Percentiles rank a stretch among this genome's conserved stretches.
phyloP scores from a whole-genome alignment of 768 basidiomycete species.

The Mycena rosella region DNA sequence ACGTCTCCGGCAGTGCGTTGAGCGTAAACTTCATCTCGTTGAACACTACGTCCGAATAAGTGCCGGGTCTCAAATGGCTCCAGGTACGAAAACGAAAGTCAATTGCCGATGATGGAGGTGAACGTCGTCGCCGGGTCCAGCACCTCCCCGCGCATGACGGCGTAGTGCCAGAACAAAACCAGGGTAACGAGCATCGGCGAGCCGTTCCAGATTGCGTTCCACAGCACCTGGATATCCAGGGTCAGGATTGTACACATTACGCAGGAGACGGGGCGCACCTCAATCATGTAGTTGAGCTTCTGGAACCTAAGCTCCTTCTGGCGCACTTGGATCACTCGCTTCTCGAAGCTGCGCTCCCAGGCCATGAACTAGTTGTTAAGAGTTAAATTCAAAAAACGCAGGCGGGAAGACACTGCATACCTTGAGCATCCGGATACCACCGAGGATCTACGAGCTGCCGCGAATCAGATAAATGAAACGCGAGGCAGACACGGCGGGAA shows the following conservation, averaged over 20 bases:
- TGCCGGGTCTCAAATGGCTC: too few relatives aligned
- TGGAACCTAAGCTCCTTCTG: slow-evolving; percentile 88
- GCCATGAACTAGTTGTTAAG: slow-evolving; percentile 87
- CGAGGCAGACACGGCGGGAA: not conserved
- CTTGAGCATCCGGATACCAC: slow-evolving; percentile 93
- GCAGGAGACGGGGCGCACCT: slow-evolving; percentile 56
- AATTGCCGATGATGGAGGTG: slow-evolving; percentile 64
- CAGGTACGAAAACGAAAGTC: slow-evolving; percentile 23
- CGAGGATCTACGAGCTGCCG: slow-evolving; percentile 73
- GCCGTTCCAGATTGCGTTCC: slow-evolving; percentile 64
- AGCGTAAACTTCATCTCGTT: slow-evolving; percentile 90
- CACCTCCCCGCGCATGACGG: slow-evolving; percentile 74
- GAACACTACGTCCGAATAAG: slow-evolving; percentile 70
- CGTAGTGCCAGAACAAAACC: slow-evolving; percentile 77
- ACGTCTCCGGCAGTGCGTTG: slow-evolving; percentile 89
- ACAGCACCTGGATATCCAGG: slow-evolving; percentile 50
- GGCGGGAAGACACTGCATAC: slow-evolving; percentile 39
- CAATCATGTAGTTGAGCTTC: slow-evolving; percentile 88
- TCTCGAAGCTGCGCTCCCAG: slow-evolving; percentile 91
- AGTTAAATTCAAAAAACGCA: slow-evolving; percentile 8
- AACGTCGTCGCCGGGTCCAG: slow-evolving; percentile 91
- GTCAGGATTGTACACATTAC: not conserved
- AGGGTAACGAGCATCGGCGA: slow-evolving; percentile 72
- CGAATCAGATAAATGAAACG: not conserved
- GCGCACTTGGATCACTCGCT: slow-evolving; percentile 76